Evolutionary conservation across 257 asterid species (phyloP), one percentile per base, ranked within the genome.

Genomic region (Misopates orontium): DNA sequence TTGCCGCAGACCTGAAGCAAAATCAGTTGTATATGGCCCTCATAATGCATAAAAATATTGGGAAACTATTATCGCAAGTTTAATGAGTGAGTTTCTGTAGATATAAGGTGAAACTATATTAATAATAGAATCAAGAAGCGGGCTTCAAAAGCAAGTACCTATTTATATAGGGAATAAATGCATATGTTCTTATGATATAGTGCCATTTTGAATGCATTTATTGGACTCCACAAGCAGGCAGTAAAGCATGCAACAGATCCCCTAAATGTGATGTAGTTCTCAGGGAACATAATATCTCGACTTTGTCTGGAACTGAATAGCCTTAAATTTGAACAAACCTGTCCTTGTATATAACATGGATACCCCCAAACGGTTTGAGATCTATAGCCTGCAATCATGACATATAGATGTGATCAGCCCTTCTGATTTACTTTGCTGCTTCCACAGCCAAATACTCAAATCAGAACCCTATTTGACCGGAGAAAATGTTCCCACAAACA

Each of bases 301-400:
- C 61, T 54, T 41, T 53, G 32, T 22, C 19, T 50, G 66, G 53
- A 44, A 68, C 21, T 18, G 54, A 49, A 60, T 54, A 59, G 20
- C 68, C 21, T 64, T 39, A 36, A 63, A 68, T 55, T 57, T 62
- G 28, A 40, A 70, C 80, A 74, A 60, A 89, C 98, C 97, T 93
- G 73, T 76, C 75, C 83, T 77, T 90, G 80, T 84, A 81, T 25
- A 79, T 71, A 17, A 78, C 66, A 73, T 93, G 96, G 62, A 80
- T 62, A 19, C 96, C 95, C 61, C 94, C 96, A 78, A 87, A 83
- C 19, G 96, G 92, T 55, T 80, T 79, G 66, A 91, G 85, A 74
- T 79, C 90, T 39, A 93, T 70, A 51, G 94, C 98, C 98, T 92
- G 91, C 81, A 81, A 45, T 53, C 50, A 63, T 32, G 55, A 56